phyloP scores from a whole-genome alignment of 208 protist genomes.

The Porcisia deanei region DNA sequence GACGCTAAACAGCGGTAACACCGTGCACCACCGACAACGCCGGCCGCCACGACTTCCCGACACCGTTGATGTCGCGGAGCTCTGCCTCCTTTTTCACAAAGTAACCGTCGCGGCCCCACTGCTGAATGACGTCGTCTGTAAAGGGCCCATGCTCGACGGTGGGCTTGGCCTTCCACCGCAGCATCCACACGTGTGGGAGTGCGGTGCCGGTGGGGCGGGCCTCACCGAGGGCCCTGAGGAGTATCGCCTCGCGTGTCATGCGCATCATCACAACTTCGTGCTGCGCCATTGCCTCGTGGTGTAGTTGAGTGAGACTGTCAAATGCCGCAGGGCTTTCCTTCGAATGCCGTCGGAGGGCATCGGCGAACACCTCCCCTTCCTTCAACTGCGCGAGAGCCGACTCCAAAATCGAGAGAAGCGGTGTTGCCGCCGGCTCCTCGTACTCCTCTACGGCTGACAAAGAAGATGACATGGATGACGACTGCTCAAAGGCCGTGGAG shows the following conservation, averaged over 20 bases:
- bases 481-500: not conserved
- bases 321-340: constrained; percentile 11
- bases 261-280: constrained; percentile 41
- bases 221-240: constrained; percentile 34
- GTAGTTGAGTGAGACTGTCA: constrained; percentile 28
- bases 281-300: constrained; percentile 29
- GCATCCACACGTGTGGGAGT: constrained; percentile 34
- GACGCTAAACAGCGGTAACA: not conserved
- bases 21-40: constrained; percentile 5
- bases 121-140: constrained; percentile 16
- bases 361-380: constrained; percentile 30
- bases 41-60: constrained; percentile 13
- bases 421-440: constrained; percentile 28
- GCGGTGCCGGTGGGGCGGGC: constrained; percentile 5
- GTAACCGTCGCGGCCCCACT: constrained; percentile 39
- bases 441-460: constrained; percentile 33
- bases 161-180: constrained; percentile 34
- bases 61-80: constrained; percentile 32
- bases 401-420: constrained; percentile 24
- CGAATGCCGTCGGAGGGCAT: constrained; percentile 31
- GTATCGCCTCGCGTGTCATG: constrained; percentile 38
- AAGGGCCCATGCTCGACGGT: constrained; percentile 36
- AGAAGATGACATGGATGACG: constrained; percentile 21
- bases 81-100: constrained; percentile 39
- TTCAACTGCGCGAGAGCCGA: constrained; percentile 24